phyloP scores from a whole-genome alignment of 108 stramenopile genomes.

The Cylindrotheca fusiformis region DNA sequence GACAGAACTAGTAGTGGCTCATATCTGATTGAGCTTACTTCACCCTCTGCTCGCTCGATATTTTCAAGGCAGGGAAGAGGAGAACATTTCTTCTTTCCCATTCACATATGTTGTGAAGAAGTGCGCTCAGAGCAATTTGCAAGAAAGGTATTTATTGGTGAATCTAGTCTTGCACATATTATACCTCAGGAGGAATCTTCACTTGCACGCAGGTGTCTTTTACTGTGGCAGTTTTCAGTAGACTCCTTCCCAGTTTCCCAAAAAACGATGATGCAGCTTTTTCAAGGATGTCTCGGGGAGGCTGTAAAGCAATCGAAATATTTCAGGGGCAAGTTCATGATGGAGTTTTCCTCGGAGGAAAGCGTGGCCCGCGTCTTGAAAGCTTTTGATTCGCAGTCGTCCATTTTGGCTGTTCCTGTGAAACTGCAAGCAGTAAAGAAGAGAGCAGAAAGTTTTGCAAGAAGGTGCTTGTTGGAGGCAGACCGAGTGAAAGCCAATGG shows the following conservation, averaged over 20 bases:
- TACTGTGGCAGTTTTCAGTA: not conserved
- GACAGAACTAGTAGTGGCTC: not conserved
- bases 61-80: not conserved
- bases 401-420: not conserved
- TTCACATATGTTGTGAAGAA: not conserved
- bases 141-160: not conserved
- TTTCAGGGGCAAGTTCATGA: not conserved
- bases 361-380: not conserved
- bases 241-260: not conserved
- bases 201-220: not conserved
- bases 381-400: not conserved
- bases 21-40: not conserved
- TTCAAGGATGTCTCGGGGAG: not conserved
- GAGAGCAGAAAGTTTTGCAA: not conserved
- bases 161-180: not conserved
- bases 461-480: not conserved
- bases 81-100: not conserved
- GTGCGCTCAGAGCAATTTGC: not conserved
- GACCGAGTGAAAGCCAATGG: not conserved
- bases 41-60: not conserved
- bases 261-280: not conserved
- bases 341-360: not conserved
- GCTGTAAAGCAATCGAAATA: not conserved
- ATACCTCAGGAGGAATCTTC: not conserved
- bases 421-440: not conserved